A percentile compares a stretch with the other conserved stretches of the same genome.
phyloP scores from a whole-genome alignment of 768 basidiomycete genomes.

The Suillus americanus region DNA sequence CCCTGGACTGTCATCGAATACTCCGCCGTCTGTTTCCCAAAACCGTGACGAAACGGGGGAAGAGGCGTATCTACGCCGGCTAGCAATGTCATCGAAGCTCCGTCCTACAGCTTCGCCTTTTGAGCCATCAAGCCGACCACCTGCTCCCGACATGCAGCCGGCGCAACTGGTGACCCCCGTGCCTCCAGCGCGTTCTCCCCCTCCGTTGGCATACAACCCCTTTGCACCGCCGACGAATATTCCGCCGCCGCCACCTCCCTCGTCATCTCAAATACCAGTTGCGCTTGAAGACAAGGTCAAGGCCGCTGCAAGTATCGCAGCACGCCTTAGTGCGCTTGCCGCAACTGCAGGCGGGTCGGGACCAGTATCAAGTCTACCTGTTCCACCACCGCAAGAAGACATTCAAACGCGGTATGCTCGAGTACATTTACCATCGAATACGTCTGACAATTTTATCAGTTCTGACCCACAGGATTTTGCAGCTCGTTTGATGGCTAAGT shows the following conservation, averaged over 20 bases:
- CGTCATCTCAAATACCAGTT: constrained; percentile 33
- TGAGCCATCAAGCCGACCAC: constrained; percentile 23
- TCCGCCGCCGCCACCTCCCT: constrained; percentile 51
- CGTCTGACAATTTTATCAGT: constrained; percentile 22
- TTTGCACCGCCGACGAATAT: constrained; percentile 63
- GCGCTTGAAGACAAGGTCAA: constrained; percentile 68
- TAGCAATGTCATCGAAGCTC: constrained; percentile 23
- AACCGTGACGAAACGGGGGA: no score
- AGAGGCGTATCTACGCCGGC: no score
- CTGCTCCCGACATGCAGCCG: constrained; percentile 24
- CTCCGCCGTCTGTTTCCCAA: no score
- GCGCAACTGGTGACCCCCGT: constrained; percentile 10
- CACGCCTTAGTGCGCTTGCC: constrained; percentile 62
- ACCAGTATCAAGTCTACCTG: constrained; percentile 22
- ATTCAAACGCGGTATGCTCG: constrained; percentile 5
- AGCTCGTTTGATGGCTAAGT: constrained; percentile 89
- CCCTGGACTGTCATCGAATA: no score
- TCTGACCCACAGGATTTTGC: constrained; percentile 77
- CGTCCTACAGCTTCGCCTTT: constrained; percentile 30
- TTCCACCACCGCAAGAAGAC: constrained; percentile 34
- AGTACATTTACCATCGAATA: neutral
- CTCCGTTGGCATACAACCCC: constrained; percentile 65
- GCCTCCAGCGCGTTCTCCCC: constrained; percentile 43
- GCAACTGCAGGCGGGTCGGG: constrained; percentile 27
- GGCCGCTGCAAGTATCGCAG: constrained; percentile 82